A percentile compares a stretch with the other conserved stretches of the same genome.
These are phyloP conservation scores for Populus davidiana DNA, from an alignment of 345 rosid species.

Conservation along the genomic window DNA sequence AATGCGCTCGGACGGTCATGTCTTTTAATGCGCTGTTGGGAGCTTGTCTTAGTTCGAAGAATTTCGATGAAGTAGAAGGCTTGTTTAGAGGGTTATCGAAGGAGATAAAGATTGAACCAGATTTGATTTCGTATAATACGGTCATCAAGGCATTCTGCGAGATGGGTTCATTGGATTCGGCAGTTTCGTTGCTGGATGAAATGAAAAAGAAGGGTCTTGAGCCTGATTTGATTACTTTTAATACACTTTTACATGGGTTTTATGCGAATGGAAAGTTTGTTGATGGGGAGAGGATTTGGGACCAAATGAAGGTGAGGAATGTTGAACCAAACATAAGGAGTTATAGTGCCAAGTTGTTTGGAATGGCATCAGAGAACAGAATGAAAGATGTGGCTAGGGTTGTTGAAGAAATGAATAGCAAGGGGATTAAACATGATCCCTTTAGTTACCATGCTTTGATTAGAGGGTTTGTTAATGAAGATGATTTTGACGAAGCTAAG, in stretches of 20 bases:
- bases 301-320: slow-evolving; percentile 40
- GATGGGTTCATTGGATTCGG: slow-evolving; percentile 50
- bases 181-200: slow-evolving; percentile 41
- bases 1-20: slow-evolving; percentile 49
- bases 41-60: slow-evolving; percentile 35
- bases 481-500: slow-evolving; percentile 45
- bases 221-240: slow-evolving; percentile 52
- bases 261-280: slow-evolving; percentile 39
- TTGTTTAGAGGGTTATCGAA: slow-evolving; percentile 49
- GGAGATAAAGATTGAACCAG: slow-evolving; percentile 47
- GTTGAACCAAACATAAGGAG: slow-evolving; percentile 48
- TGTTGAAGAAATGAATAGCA: slow-evolving; percentile 42
- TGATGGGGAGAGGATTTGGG: slow-evolving; percentile 42
- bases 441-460: slow-evolving; percentile 59
- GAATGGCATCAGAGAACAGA: slow-evolving; percentile 44
- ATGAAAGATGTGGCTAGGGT: slow-evolving; percentile 42
- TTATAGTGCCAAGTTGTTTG: slow-evolving; percentile 53
- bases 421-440: slow-evolving; percentile 43
- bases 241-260: slow-evolving; percentile 46
- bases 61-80: slow-evolving; percentile 41
- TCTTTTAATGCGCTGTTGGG: slow-evolving; percentile 65
- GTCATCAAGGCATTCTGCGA: slow-evolving; percentile 56
- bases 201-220: slow-evolving; percentile 54
- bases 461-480: slow-evolving; percentile 42
- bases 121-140: slow-evolving; percentile 51